A percentile compares a stretch with the other conserved stretches of the same genome.
Evolutionary conservation across 108 stramenopile species (phyloP).

Genomic region (Licmophora abbreviata): DNA sequence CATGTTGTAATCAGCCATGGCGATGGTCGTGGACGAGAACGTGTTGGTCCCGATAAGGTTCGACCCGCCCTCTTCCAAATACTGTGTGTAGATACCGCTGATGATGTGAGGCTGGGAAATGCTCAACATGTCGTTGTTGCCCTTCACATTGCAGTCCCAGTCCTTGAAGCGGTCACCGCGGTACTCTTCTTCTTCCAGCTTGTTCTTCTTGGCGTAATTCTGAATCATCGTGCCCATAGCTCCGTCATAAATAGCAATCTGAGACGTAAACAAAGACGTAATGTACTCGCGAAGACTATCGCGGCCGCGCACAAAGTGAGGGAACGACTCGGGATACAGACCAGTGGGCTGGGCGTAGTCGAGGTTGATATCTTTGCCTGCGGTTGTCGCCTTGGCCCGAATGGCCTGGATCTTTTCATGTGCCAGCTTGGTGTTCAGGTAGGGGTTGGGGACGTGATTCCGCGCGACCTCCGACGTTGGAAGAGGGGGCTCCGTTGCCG

Average conservation of each 20-base stretch:
- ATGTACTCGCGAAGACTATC: conserved; percentile 88
- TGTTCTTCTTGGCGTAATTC: conserved; percentile 89
- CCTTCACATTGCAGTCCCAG: conserved; percentile 89
- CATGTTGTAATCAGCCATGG: conserved; percentile 98
- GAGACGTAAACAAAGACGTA: conserved; percentile 70
- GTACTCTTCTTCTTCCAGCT: conserved; percentile 93
- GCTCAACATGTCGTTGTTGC: conserved; percentile 98
- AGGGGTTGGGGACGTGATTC: conserved; percentile 80
- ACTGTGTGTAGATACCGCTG: conserved; percentile 87
- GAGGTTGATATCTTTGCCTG: conserved; percentile 32
- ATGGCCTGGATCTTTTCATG: conserved; percentile 72
- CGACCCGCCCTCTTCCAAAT: conserved; percentile 87
- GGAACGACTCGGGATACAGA: conserved; percentile 68
- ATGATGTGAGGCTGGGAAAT: conserved; percentile 95
- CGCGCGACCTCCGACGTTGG: conserved; percentile 80
- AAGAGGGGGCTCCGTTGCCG: conserved; percentile 81
- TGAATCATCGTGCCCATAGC: conserved; percentile 99
- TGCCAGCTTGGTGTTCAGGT: conserved; percentile 59
- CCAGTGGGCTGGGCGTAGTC: conserved; percentile 58
- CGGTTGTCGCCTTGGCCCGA: conserved; percentile 61
- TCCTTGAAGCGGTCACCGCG: conserved; percentile 94
- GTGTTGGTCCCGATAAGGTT: conserved; percentile 98
- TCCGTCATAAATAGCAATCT: conserved; percentile 95
- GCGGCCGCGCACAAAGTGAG: conserved; percentile 88
- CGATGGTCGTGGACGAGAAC: conserved; percentile 96